Conservation (phyloP, 768 basidiomycete species). For the Lactarius trivialis region DNA sequence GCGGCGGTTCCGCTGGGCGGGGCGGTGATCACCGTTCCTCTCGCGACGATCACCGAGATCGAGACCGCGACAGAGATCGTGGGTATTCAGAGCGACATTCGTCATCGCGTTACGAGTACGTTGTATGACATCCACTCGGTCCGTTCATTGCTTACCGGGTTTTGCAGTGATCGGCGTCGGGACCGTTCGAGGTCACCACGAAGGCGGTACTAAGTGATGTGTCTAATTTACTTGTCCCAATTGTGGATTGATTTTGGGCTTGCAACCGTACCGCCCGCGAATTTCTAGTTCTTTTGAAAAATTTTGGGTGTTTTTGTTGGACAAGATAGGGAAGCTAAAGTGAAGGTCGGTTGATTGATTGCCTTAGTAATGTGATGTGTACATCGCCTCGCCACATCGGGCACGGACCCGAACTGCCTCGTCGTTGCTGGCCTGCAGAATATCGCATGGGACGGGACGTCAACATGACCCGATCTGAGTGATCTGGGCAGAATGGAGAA, state of each 20-base stretch:
- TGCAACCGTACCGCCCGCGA: neutral
- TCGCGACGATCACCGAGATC: conserved; percentile 60
- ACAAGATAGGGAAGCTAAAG: neutral
- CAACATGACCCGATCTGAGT: conserved; percentile 10
- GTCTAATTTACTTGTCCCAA: neutral
- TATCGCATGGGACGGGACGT: conserved; percentile 2
- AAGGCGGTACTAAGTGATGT: conserved; percentile 19
- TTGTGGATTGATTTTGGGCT: neutral
- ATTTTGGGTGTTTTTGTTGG: neutral
- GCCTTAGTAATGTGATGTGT: neutral
- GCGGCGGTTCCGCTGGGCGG: conserved; percentile 34
- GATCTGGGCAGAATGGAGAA: neutral
- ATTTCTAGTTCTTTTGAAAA: neutral
- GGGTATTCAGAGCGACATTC: conserved; percentile 51
- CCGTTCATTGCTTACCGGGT: neutral
- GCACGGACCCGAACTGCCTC: neutral
- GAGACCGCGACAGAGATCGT: conserved; percentile 65
- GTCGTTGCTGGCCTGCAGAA: conserved; percentile 4
- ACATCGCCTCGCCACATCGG: neutral
- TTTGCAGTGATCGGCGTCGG: conserved; percentile 20
- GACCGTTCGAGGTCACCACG: conserved; percentile 24
- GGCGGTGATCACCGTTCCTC: conserved; percentile 45
- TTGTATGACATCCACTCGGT: neutral
- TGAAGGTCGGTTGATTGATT: neutral
- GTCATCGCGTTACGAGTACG: conserved; percentile 23